These are phyloP conservation scores for Geosmithia putterillii DNA, from an alignment of 2,329 filamentous ascomycete genomes.

Conservation along the genomic window DNA sequence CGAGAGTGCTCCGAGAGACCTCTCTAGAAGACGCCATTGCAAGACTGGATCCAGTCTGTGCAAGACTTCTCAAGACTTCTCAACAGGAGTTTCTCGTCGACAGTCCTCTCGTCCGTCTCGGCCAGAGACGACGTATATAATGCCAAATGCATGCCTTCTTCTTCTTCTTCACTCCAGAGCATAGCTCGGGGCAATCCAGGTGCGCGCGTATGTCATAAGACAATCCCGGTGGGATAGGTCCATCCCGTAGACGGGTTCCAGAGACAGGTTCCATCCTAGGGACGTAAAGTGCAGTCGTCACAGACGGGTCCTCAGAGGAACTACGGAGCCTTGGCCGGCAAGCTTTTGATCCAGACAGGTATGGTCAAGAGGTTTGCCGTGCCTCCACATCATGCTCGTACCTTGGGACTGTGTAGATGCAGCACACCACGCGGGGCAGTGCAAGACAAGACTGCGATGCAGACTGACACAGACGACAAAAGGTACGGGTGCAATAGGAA, in stretches of 20 bases:
- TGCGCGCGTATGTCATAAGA: constrained; percentile 44
- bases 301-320: constrained; percentile 36
- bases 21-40: too few relatives aligned
- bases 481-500: not conserved
- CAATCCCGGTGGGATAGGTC: constrained; percentile 24
- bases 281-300: too few relatives aligned
- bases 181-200: constrained; percentile 44
- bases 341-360: constrained; percentile 43
- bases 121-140: constrained; percentile 11
- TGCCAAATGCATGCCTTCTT: constrained; percentile 35
- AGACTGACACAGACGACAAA: not conserved
- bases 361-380: constrained; percentile 62
- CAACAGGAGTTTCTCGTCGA: too few relatives aligned
- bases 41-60: too few relatives aligned
- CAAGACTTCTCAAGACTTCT: not conserved
- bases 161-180: constrained; percentile 38
- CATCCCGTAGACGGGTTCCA: too few relatives aligned
- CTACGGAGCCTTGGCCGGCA: constrained; percentile 41
- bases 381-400: constrained; percentile 68
- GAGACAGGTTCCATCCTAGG: too few relatives aligned
- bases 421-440: too few relatives aligned
- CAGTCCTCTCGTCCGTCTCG: not conserved
- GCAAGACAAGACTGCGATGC: too few relatives aligned
- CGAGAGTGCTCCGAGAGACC: too few relatives aligned
- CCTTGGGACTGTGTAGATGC: constrained; percentile 42